These are phyloP conservation scores for Solanum etuberosum DNA, from an alignment of 257 asterid genomes.

Conservation along the genomic window DNA sequence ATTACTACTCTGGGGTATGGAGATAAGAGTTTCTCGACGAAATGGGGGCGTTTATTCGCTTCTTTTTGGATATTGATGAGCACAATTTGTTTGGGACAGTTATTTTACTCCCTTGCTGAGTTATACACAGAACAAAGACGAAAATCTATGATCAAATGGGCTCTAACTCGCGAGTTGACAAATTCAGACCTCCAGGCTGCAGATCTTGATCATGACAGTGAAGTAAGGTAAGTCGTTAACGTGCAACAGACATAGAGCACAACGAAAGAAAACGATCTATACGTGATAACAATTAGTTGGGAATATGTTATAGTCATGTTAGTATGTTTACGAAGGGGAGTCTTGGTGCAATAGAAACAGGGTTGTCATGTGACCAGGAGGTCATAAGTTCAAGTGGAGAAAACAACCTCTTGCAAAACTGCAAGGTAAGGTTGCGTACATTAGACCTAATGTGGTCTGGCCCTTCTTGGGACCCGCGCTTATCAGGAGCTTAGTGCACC, in stretches of 20 bases:
- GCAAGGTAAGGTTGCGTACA: not conserved
- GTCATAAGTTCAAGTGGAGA: not conserved
- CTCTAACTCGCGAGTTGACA: constrained; percentile 53
- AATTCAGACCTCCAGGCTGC: constrained; percentile 70
- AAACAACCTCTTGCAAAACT: not conserved
- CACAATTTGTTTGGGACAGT: constrained; percentile 68
- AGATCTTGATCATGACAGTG: constrained; percentile 59
- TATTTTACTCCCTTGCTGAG: constrained; percentile 53
- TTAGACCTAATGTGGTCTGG: not conserved
- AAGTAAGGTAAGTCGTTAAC: constrained; percentile 37
- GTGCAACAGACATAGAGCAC: not conserved
- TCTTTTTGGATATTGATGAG: constrained; percentile 67
- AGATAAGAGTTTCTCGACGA: constrained; percentile 70
- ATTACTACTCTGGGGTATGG: constrained; percentile 84
- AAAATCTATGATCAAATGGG: constrained; percentile 40
- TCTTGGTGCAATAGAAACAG: not conserved
- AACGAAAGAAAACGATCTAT: not conserved
- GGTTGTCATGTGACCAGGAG: not conserved
- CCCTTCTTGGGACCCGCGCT: fast-evolving
- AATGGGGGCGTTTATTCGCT: constrained; percentile 61
- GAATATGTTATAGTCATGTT: not conserved
- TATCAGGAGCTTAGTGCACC: not conserved
- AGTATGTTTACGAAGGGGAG: not conserved
- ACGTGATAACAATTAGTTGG: not conserved
- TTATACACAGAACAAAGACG: constrained; percentile 52